phyloP scores from a whole-genome alignment of 805 yeast species.

The Cyberlindnera lachancei region DNA sequence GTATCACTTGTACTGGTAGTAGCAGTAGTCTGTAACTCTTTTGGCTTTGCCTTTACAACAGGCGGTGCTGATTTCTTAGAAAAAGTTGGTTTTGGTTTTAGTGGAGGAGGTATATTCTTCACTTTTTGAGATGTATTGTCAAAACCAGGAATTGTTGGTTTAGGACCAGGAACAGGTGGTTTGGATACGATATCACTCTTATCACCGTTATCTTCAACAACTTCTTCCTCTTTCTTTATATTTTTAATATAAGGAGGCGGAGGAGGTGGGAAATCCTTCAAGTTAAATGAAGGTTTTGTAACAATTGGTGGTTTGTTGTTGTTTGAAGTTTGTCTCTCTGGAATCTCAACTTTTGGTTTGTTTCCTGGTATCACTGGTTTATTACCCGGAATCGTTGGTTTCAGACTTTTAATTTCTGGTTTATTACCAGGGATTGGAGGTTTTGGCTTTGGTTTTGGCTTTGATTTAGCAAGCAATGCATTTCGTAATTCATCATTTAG shows the following conservation, averaged over 20 bases:
- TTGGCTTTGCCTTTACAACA: slow-evolving; percentile 9
- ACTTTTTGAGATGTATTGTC: neutral
- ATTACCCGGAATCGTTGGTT: neutral
- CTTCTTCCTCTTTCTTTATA: too few species aligned
- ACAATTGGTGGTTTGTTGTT: too few species aligned
- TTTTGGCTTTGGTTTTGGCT: neutral
- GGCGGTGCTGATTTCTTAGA: slow-evolving; percentile 2
- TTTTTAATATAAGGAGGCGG: slow-evolving; percentile 1
- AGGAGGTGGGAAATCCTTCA: slow-evolving; percentile 1
- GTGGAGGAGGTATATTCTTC: slow-evolving; percentile 6
- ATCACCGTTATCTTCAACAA: too few species aligned
- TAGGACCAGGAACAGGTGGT: slow-evolving; percentile 1
- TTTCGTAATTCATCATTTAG: too few species aligned
- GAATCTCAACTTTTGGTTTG: too few species aligned
- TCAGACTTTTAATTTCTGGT: too few species aligned
- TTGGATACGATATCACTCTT: too few species aligned
- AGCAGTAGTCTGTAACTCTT: neutral
- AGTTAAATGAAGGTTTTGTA: neutral
- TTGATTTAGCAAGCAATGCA: too few species aligned
- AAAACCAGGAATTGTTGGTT: neutral
- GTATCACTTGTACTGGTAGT: neutral
- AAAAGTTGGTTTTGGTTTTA: slow-evolving; percentile 8
- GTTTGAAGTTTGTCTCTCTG: too few species aligned
- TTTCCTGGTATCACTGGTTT: neutral
- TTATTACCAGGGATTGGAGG: neutral